Evolutionary conservation across 805 yeast species (phyloP), one percentile per base, ranked within the genome.

Genomic region (Kuraishia floccosa): DNA sequence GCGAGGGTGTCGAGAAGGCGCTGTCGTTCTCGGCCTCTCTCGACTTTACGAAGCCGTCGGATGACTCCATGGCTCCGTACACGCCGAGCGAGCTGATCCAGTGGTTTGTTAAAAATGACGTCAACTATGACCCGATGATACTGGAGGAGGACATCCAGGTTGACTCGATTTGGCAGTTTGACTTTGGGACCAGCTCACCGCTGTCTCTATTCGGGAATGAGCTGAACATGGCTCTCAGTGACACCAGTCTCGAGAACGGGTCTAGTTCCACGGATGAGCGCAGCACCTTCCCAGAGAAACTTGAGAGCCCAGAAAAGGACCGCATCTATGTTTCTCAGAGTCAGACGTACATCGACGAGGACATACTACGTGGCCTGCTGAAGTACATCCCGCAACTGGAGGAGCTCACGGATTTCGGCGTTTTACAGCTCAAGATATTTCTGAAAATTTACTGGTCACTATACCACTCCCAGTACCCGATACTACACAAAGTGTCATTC

Each of bases 391-490:
- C 30, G 9, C 11, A 24, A 9, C 30, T 28, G 5, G 25, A 12
- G n/a, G n/a, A 20, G 12, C 25, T 13, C 15, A 24, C 30, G 12
- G 30, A 28, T n/a, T 28, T 28, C 12, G 17, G 17, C 6, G 15
- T 28, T 9, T 11, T 25, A 6, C 13, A 21, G 25, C 13, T 36
- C 5, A 18, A 38, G 10, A 5, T 11, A 18, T 50, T 46, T 27
- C 35, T 56, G 11, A 46, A 47, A 21, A 32, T 42, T 5, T 75
- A 70, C 40, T 75, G 83, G 83, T 40, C 50, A 3, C 53, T 64
- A 18, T 74, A 60, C 48, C 83, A 66, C 48, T 65, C 72, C 4
- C 77, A 71, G 40, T 60, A 59, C 37, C 71, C 72, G 8, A 53
- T 67, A 15, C 35, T 66, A 23, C 72, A 66, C 36, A 56, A 57